Evolutionary conservation across 345 rosid genomes (phyloP).

Genomic region (Anacardium occidentale): DNA sequence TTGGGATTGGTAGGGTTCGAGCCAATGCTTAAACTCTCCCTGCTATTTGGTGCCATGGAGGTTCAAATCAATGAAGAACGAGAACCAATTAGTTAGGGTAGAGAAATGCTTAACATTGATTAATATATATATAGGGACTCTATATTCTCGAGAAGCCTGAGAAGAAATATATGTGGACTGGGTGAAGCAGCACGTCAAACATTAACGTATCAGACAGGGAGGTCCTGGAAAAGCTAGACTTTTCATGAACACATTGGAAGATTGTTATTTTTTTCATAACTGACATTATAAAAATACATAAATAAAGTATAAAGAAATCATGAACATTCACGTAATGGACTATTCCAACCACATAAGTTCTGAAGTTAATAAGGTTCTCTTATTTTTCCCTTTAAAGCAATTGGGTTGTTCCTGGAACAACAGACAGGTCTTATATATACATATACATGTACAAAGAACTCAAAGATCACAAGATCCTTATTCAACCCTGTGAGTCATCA

Average conservation of each 20-base stretch:
- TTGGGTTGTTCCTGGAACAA: conserved; percentile 9
- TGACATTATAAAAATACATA: neutral
- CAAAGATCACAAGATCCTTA: conserved; percentile 25
- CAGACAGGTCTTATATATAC: neutral
- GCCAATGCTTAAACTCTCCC: conserved; percentile 11
- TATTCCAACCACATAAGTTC: conserved; percentile 20
- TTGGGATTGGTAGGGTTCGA: conserved; percentile 15
- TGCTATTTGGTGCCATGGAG: conserved; percentile 43
- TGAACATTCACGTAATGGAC: conserved; percentile 25
- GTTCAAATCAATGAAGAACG: neutral
- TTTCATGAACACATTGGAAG: conserved; percentile 14
- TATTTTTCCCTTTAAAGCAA: too few species aligned
- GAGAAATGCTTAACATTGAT: too few species aligned
- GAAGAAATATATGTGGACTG: conserved; percentile 11
- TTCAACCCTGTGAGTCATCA: conserved; percentile 17
- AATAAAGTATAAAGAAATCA: neutral
- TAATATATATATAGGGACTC: conserved; percentile 10
- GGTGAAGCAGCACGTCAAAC: neutral
- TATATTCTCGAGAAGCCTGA: conserved; percentile 6
- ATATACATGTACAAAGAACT: too few species aligned
- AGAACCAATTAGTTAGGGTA: neutral
- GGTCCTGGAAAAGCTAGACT: conserved; percentile 16
- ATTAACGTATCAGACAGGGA: neutral
- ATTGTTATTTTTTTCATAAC: neutral
- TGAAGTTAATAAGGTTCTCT: neutral